phyloP scores from a whole-genome alignment of 1,139 yeast species.

The Arxiozyma bovina region DNA sequence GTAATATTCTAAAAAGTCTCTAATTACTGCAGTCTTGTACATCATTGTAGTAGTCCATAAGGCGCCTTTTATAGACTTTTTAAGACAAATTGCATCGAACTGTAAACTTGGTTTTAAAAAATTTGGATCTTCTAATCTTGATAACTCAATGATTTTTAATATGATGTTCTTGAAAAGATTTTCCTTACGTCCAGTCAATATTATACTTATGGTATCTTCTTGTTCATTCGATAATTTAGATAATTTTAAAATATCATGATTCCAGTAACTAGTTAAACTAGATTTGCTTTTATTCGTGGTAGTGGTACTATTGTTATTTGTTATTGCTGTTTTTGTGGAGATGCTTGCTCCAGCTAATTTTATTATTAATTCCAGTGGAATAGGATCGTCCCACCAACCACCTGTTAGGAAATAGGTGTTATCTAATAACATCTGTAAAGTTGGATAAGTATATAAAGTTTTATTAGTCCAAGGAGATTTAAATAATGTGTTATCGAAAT shows the following conservation, averaged over 20 bases:
- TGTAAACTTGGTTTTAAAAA: conserved; percentile 9
- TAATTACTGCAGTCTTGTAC: conserved; percentile 34
- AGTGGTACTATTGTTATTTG: no score
- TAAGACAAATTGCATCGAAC: conserved; percentile 36
- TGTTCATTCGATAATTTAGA: conserved; percentile 31
- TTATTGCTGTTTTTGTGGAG: not conserved
- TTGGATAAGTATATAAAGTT: conserved; percentile 28
- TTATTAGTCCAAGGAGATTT: conserved; percentile 39
- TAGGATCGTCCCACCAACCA: conserved; percentile 42
- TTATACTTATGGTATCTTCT: conserved; percentile 31
- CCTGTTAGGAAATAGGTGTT: conserved; percentile 27
- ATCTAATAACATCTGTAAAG: conserved; percentile 11
- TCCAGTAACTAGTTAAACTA: conserved; percentile 34
- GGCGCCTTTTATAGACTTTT: conserved; percentile 20
- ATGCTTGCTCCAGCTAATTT: conserved; percentile 6
- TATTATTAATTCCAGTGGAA: conserved; percentile 31
- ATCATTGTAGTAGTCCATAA: conserved; percentile 25
- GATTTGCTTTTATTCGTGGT: not conserved
- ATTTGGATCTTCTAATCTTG: not conserved
- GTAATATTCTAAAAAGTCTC: conserved; percentile 31
- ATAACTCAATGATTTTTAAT: not conserved
- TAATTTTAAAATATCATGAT: conserved; percentile 33
- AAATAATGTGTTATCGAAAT: conserved; percentile 42
- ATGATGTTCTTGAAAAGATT: conserved; percentile 10
- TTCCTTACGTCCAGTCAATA: conserved; percentile 37